These are phyloP conservation scores for Dysphania ambrosioides DNA, from an alignment of 148 eudicot species.

Conservation along the genomic window DNA sequence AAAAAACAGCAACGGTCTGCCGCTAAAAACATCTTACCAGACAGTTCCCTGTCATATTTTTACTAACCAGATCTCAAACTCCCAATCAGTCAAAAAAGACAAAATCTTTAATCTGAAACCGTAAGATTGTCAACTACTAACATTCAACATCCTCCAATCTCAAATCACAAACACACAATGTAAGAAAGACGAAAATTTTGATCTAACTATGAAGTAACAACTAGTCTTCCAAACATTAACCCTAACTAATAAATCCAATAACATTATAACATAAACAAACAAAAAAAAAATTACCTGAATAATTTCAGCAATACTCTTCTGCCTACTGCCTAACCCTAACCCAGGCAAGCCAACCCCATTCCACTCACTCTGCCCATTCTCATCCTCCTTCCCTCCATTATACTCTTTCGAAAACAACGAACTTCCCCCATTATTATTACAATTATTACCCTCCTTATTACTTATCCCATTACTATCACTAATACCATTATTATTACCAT, in stretches of 20 bases:
- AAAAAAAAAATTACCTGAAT: slow-evolving; percentile 51
- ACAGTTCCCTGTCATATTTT: not conserved
- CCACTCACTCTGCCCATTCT: slow-evolving; percentile 51
- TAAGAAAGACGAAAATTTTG: not conserved
- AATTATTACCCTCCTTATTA: too few relatives aligned
- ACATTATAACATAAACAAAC: not conserved
- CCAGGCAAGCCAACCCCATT: slow-evolving; percentile 78
- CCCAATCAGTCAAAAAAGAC: too few relatives aligned
- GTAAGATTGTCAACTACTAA: not conserved
- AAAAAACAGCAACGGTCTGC: not conserved
- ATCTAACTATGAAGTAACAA: not conserved
- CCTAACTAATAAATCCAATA: slow-evolving; percentile 4
- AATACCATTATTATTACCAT: too few relatives aligned
- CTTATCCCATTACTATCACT: too few relatives aligned
- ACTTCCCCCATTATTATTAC: slow-evolving; percentile 2
- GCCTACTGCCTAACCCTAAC: slow-evolving; percentile 62
- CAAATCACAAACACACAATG: too few relatives aligned
- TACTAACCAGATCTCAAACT: not conserved
- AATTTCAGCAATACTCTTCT: slow-evolving; percentile 73
- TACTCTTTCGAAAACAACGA: slow-evolving; percentile 32
- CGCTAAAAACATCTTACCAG: not conserved
- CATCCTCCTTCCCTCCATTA: slow-evolving; percentile 28
- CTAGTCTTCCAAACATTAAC: slow-evolving; percentile 12
- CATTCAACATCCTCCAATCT: not conserved
- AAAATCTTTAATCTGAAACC: not conserved